Conservation (phyloP, 768 basidiomycete species). For the Collybiopsis confluens region DNA sequence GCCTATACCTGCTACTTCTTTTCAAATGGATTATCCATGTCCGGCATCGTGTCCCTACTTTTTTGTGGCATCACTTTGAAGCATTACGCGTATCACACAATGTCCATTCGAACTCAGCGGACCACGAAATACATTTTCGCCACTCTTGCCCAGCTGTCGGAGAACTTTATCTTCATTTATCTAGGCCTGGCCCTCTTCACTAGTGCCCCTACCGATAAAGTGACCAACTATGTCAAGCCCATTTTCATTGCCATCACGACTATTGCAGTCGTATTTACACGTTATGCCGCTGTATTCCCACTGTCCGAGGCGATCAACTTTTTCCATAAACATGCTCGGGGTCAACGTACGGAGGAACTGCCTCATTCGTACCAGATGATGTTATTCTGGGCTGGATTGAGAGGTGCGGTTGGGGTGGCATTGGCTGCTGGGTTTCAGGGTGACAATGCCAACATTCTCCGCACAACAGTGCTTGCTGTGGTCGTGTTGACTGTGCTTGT, state of each 20-base stretch:
- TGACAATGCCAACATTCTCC: slow-evolving; percentile 83
- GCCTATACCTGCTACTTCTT: slow-evolving; percentile 99
- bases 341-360: slow-evolving; percentile 84
- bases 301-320: slow-evolving; percentile 93
- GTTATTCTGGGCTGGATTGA: slow-evolving; percentile 97
- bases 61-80: slow-evolving; percentile 99
- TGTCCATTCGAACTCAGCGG: slow-evolving; percentile 92
- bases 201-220: slow-evolving; percentile 70
- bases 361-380: slow-evolving; percentile 99
- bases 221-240: slow-evolving; percentile 87
- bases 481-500: slow-evolving; percentile 92
- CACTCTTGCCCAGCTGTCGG: slow-evolving; percentile 88
- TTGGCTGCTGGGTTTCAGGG: slow-evolving; percentile 95
- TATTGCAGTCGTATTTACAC: slow-evolving; percentile 89
- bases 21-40: slow-evolving; percentile 93
- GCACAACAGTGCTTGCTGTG: slow-evolving; percentile 92
- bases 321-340: slow-evolving; percentile 77
- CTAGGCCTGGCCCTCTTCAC: slow-evolving; percentile 98
- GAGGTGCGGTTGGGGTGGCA: slow-evolving; percentile 97
- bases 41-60: slow-evolving; percentile 93
- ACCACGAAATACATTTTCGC: slow-evolving; percentile 95
- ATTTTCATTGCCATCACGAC: slow-evolving; percentile 91
- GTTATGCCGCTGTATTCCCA: slow-evolving; percentile 95
- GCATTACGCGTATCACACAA: slow-evolving; percentile 99
- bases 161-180: slow-evolving; percentile 99